Evolutionary conservation across 1,139 yeast genomes (phyloP).

Genomic region (Geotrichum siamense): DNA sequence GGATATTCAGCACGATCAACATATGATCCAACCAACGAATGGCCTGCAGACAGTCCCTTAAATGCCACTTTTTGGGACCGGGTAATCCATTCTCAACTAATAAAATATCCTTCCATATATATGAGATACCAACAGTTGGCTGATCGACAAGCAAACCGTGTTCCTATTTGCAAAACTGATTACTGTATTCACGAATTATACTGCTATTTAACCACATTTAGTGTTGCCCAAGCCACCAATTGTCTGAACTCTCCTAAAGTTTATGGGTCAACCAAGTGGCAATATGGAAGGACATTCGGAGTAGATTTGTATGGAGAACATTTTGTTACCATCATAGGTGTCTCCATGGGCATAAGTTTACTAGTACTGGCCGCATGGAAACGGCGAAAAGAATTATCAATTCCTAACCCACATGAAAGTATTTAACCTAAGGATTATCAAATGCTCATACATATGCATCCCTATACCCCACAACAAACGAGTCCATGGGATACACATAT

Average conservation of each 20-base stretch:
- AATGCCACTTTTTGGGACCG: constrained; percentile 31
- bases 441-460: too few species aligned
- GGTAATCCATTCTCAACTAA: constrained; percentile 26
- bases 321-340: too few species aligned
- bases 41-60: constrained; percentile 31
- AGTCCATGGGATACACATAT: too few species aligned
- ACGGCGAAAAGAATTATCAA: too few species aligned
- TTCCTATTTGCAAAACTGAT: constrained; percentile 16
- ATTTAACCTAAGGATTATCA: too few species aligned
- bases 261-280: too few species aligned
- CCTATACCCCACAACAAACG: too few species aligned
- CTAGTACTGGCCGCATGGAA: too few species aligned
- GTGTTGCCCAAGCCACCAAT: neutral
- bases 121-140: constrained; percentile 30
- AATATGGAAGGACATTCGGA: too few species aligned
- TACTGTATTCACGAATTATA: constrained; percentile 27
- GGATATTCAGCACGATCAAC: constrained; percentile 31
- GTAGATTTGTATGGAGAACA: too few species aligned
- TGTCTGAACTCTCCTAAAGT: neutral
- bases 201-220: constrained; percentile 23
- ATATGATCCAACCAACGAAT: constrained; percentile 22
- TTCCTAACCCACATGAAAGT: too few species aligned
- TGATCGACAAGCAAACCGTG: neutral
- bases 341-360: too few species aligned
- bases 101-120: constrained; percentile 45